Evolutionary conservation across 2,329 filamentous ascomycete species (phyloP), one percentile per base, ranked within the genome.

Genomic region (Colletotrichum spinosum): DNA sequence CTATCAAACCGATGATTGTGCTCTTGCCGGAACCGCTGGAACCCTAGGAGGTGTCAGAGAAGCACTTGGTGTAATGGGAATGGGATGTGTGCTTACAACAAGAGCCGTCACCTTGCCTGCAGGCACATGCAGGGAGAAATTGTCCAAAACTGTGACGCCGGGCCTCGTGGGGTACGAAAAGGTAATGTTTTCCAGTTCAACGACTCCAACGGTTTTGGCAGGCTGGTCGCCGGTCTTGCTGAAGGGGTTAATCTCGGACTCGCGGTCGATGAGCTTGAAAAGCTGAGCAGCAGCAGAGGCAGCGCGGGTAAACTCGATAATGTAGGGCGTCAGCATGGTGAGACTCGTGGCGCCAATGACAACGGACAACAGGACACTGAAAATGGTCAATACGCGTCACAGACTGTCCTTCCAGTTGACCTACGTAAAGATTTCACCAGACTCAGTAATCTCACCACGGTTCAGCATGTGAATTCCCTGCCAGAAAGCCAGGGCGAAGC

Each of bases 141-240:
- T 70, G 10, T 81, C 72, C 8, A 84, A 68, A 1, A 84, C 80
- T 1, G 73, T 75, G 8, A 77, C 74, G 2, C 78, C 76, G 0
- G 81, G 81, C 0, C 83, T 72, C 2, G 76, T 78, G 0, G 82
- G 82, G 67, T 85, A 85, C 2, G 77, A 72, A 62, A 84, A 83
- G 1, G 70, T 74, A n/a, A 85, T 69, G 15, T 78, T 75, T 8
- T 79, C 72, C 10, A 84, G 67, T 13, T 79, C 72, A 4, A 84
- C 72, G 3, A 72, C 63, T 5, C 78, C 78, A 2, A 70, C 34
- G 1, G 74, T 74, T 13, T 74, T 68, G 2, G 68, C 59, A 0
- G 77, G 76, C 25, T 67, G 67, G 45, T 74, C 73, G 13, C 78
- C 78, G 6, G 72, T 67, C 8, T 69, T 66, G 25, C 74, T 69